phyloP scores from a whole-genome alignment of 2,329 filamentous ascomycete species.

The Penicillium polonicum region DNA sequence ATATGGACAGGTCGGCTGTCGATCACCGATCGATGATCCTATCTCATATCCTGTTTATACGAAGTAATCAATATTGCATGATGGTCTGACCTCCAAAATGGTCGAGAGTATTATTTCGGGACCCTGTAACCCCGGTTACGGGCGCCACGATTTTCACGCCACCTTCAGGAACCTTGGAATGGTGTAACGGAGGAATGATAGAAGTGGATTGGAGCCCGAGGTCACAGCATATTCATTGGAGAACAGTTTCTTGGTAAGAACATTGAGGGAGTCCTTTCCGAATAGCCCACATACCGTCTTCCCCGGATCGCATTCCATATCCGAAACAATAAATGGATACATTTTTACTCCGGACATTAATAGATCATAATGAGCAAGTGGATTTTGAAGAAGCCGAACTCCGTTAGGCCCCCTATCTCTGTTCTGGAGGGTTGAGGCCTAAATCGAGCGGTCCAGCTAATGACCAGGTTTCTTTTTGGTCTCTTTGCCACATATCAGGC shows the following conservation, averaged over 20 bases:
- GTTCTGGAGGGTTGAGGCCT: neutral
- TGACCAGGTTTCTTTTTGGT: neutral
- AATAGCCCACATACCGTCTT: neutral
- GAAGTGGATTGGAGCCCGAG: neutral
- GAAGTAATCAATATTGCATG: neutral
- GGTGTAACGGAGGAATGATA: neutral
- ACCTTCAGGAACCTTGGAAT: neutral
- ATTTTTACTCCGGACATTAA: neutral
- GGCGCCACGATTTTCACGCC: neutral
- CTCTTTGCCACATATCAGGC: neutral
- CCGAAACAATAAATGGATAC: neutral
- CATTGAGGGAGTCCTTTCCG: neutral
- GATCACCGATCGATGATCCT: slow-evolving; percentile 3
- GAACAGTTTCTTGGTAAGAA: neutral
- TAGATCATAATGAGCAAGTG: neutral
- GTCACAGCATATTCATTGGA: neutral
- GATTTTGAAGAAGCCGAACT: neutral
- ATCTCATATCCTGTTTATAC: neutral
- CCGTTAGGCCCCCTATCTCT: neutral
- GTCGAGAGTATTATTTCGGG: neutral
- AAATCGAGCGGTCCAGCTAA: neutral
- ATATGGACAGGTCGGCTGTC: neutral
- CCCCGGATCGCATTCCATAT: neutral
- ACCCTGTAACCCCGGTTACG: neutral
- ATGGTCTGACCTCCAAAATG: neutral